Conservation (phyloP, 2,329 filamentous ascomycete genomes). For the Colletotrichum horii region DNA sequence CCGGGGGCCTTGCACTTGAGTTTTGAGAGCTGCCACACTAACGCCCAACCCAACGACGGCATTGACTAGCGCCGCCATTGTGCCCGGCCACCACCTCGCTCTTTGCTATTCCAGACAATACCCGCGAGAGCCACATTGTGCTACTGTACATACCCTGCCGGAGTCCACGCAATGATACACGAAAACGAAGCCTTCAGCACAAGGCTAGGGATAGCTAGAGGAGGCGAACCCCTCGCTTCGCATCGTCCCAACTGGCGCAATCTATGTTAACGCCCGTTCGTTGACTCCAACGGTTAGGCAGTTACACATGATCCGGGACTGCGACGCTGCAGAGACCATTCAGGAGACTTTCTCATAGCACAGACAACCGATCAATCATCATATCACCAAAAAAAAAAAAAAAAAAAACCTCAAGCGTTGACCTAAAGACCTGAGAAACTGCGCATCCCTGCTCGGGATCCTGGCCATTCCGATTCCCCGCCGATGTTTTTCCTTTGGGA, state of each 20-base stretch:
- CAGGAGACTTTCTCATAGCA: neutral
- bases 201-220: neutral
- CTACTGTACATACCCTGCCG: neutral
- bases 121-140: neutral
- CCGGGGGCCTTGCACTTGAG: neutral
- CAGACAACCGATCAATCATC: neutral
- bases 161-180: neutral
- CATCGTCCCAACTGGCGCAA: neutral
- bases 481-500: constrained; percentile 10
- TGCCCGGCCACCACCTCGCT: neutral
- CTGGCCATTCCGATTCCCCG: constrained; percentile 4
- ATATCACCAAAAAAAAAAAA: neutral
- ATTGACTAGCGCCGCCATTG: neutral
- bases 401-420: neutral
- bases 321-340: neutral
- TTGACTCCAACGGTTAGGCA: neutral
- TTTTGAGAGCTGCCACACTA: neutral
- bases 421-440: neutral
- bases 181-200: neutral
- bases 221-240: neutral
- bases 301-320: neutral
- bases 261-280: neutral
- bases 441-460: neutral
- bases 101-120: neutral
- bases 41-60: neutral